Percentiles rank a stretch among this genome's conserved stretches.
Conservation (phyloP, 2,329 filamentous ascomycete species). For the Xylariaceae sp. region DNA sequence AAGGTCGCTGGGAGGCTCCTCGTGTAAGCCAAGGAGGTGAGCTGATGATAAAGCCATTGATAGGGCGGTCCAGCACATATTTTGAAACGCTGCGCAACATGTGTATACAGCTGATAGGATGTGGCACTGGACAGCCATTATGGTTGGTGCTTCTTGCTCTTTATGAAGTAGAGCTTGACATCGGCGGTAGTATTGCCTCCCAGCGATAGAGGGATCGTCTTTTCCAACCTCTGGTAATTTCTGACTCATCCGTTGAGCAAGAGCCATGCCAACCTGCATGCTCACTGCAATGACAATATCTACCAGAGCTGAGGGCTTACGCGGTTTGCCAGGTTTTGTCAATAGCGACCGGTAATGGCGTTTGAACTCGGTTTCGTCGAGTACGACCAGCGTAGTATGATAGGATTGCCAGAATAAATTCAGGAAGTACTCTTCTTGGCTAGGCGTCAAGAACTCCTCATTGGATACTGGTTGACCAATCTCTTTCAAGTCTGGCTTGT, state of each 20-base stretch:
- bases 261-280: slow-evolving; percentile 43
- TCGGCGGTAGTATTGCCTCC: slow-evolving; percentile 44
- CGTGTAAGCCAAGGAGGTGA: slow-evolving; percentile 45
- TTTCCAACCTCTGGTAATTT: slow-evolving; percentile 17
- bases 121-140: slow-evolving; percentile 46
- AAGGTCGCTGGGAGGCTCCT: slow-evolving; percentile 43
- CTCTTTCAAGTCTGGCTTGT: slow-evolving; percentile 14
- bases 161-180: slow-evolving; percentile 40
- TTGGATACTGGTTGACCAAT: slow-evolving; percentile 14
- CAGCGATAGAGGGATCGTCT: slow-evolving; percentile 39
- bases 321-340: slow-evolving; percentile 22
- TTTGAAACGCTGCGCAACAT: slow-evolving; percentile 44
- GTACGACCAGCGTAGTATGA: slow-evolving; percentile 38
- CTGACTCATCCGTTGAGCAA: slow-evolving; percentile 19
- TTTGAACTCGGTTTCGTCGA: slow-evolving; percentile 43
- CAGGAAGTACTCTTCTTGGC: slow-evolving; percentile 45
- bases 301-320: slow-evolving; percentile 45
- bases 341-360: slow-evolving; percentile 42
- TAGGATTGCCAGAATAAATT: slow-evolving; percentile 46
- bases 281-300: slow-evolving; percentile 50
- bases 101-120: slow-evolving; percentile 43
- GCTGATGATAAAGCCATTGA: slow-evolving; percentile 42
- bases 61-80: slow-evolving; percentile 41
- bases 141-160: slow-evolving; percentile 45
- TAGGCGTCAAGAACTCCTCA: slow-evolving; percentile 31